Evolutionary conservation across 1,284 basidiomycete species (phyloP).

Genomic region (Meripilus lineatus): DNA sequence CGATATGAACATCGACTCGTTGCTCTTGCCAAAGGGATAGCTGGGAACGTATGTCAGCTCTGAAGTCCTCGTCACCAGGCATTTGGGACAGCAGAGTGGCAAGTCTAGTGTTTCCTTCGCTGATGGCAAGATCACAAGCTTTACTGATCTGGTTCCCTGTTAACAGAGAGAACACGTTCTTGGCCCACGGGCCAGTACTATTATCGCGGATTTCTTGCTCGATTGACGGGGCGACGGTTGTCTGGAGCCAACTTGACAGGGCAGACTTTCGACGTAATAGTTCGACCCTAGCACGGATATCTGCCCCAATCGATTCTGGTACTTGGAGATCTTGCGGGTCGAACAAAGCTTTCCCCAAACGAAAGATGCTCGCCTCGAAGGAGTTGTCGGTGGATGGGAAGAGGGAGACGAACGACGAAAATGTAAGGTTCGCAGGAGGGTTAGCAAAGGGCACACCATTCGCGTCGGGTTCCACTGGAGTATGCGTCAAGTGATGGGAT

Average conservation of each 20-base stretch:
- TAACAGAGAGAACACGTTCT: conserved; percentile 72
- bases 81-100: conserved; percentile 91
- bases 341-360: conserved; percentile 88
- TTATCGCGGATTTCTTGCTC: conserved; percentile 69
- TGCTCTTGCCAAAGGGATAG: conserved; percentile 83
- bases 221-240: conserved; percentile 68
- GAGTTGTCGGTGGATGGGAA: conserved; percentile 75
- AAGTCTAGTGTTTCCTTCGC: conserved; percentile 79
- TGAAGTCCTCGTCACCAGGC: conserved; percentile 77
- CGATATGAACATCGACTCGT: conserved; percentile 69
- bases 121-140: conserved; percentile 75
- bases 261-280: conserved; percentile 76
- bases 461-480: conserved; percentile 56
- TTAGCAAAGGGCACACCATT: conserved; percentile 55
- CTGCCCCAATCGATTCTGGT: conserved; percentile 46
- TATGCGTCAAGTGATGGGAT: conserved; percentile 74
- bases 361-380: conserved; percentile 79
- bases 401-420: conserved; percentile 72
- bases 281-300: conserved; percentile 56
- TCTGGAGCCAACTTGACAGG: conserved; percentile 83
- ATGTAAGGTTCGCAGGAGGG: conserved; percentile 59
- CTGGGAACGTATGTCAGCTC: conserved; percentile 75
- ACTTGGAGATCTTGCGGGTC: conserved; percentile 76
- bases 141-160: conserved; percentile 86
- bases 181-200: conserved; percentile 40